Evolutionary conservation across 257 asterid species (phyloP).

Genomic region (Capsicum chinense): DNA sequence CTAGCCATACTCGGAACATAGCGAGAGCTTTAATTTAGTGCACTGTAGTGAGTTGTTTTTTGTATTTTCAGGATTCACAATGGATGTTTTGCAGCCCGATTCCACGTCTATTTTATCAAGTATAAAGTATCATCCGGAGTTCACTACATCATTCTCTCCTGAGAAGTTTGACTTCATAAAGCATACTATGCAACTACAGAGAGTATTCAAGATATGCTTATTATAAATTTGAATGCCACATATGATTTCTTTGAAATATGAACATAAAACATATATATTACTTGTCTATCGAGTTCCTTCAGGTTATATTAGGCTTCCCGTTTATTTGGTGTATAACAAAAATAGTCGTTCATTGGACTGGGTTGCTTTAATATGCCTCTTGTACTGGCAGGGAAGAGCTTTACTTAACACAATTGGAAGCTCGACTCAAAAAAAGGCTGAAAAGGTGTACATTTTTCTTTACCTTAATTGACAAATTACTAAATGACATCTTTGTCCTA

Average conservation of each 20-base stretch:
- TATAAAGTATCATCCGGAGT: conserved; percentile 72
- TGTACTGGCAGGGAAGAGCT: conserved; percentile 69
- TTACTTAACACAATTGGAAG: conserved; percentile 78
- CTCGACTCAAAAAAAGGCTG: conserved; percentile 75
- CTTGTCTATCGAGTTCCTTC: conserved; percentile 85
- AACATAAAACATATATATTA: conserved; percentile 77
- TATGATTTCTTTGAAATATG: conserved; percentile 60
- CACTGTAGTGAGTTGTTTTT: too few species aligned
- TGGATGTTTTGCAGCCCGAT: too few species aligned
- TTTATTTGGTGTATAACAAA: too few species aligned
- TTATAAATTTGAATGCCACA: conserved; percentile 71
- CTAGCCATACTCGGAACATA: too few species aligned
- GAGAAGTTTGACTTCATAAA: conserved; percentile 66
- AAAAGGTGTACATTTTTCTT: conserved; percentile 54
- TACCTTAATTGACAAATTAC: background rate
- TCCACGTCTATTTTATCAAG: conserved; percentile 37
- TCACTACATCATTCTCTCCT: conserved; percentile 73
- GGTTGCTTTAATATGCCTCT: background rate
- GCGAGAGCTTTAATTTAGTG: too few species aligned
- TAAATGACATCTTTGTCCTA: background rate
- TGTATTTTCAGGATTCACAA: too few species aligned
- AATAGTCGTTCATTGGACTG: too few species aligned
- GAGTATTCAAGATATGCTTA: conserved; percentile 73
- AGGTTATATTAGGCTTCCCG: conserved; percentile 42
- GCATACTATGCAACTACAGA: conserved; percentile 80